These are phyloP conservation scores for Penicillium nordicum DNA, from an alignment of 2,329 filamentous ascomycete species.

Conservation along the genomic window DNA sequence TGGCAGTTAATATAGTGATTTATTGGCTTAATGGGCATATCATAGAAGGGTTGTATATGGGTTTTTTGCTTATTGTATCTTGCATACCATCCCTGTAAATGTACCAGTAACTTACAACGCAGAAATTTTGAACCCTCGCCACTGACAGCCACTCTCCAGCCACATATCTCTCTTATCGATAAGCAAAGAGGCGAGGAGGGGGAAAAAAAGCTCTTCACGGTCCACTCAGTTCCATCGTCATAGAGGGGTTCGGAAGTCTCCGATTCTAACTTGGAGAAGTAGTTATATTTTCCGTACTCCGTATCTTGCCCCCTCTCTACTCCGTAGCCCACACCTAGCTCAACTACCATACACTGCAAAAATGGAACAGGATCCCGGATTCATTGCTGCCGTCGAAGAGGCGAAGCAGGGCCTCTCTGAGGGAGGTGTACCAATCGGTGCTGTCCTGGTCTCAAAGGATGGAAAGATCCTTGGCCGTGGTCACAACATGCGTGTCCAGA, in stretches of 20 bases:
- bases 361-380: slow-evolving; percentile 49
- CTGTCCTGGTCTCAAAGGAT: slow-evolving; percentile 63
- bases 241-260: slow-evolving; percentile 13
- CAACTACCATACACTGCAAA: slow-evolving; percentile 1
- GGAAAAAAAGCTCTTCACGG: slow-evolving; percentile 13
- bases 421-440: slow-evolving; percentile 59
- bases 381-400: slow-evolving; percentile 57
- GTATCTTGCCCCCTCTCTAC: not conserved
- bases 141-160: slow-evolving; percentile 8
- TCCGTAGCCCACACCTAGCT: not conserved
- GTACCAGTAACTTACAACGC: not conserved
- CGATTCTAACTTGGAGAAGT: slow-evolving; percentile 7
- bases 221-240: slow-evolving; percentile 9
- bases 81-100: not conserved
- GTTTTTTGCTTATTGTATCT: not conserved
- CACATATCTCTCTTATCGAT: slow-evolving; percentile 26
- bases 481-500: slow-evolving; percentile 74
- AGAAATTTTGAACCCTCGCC: slow-evolving; percentile 6
- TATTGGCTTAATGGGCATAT: not conserved
- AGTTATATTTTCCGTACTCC: not conserved
- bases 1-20: not conserved
- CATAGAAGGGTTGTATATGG: not conserved
- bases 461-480: slow-evolving; percentile 68
- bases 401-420: slow-evolving; percentile 54
- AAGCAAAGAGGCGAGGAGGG: slow-evolving; percentile 13